Conservation (phyloP, 2,329 filamentous ascomycete genomes). For the Plenodomus biglobosus region DNA sequence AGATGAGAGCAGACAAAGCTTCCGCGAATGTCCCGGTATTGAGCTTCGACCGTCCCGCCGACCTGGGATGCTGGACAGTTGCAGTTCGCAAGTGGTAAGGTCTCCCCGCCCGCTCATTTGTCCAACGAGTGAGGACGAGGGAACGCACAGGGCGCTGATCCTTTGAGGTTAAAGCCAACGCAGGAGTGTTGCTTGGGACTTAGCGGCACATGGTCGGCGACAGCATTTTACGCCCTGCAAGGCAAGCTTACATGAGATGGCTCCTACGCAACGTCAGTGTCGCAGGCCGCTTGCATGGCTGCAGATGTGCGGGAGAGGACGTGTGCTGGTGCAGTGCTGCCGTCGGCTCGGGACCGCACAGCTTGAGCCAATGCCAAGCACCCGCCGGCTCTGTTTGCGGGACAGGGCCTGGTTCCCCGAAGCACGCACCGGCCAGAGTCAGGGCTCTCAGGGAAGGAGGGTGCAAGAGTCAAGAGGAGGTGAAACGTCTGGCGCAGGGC, state of each 20-base stretch:
- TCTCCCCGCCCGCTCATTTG: slow-evolving; percentile 7
- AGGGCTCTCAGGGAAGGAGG: neutral
- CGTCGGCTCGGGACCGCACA: slow-evolving; percentile 21
- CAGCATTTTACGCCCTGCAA: slow-evolving; percentile 8
- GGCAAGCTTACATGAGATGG: slow-evolving; percentile 11
- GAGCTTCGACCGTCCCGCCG: slow-evolving; percentile 10
- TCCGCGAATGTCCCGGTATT: slow-evolving; percentile 1
- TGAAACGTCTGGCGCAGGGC: neutral
- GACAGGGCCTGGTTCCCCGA: slow-evolving; percentile 15
- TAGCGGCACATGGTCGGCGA: slow-evolving; percentile 10
- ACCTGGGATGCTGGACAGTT: slow-evolving; percentile 8
- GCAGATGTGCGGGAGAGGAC: slow-evolving; percentile 9
- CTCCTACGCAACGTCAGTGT: slow-evolving; percentile 6
- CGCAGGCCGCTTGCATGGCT: slow-evolving; percentile 1
- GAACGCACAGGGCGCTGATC: slow-evolving; percentile 2
- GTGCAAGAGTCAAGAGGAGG: neutral
- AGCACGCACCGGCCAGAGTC: slow-evolving; percentile 4
- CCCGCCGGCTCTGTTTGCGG: slow-evolving; percentile 16
- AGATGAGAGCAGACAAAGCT: neutral
- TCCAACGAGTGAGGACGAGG: slow-evolving; percentile 8
- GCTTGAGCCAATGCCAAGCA: slow-evolving; percentile 9
- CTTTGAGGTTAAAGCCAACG: slow-evolving; percentile 10
- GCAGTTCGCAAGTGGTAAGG: too few relatives aligned
- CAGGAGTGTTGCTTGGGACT: neutral
- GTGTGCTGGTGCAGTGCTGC: slow-evolving; percentile 15